phyloP scores from a whole-genome alignment of 225 moss, liverwort and hornwort species.

The Antitrichia curtipendula region DNA sequence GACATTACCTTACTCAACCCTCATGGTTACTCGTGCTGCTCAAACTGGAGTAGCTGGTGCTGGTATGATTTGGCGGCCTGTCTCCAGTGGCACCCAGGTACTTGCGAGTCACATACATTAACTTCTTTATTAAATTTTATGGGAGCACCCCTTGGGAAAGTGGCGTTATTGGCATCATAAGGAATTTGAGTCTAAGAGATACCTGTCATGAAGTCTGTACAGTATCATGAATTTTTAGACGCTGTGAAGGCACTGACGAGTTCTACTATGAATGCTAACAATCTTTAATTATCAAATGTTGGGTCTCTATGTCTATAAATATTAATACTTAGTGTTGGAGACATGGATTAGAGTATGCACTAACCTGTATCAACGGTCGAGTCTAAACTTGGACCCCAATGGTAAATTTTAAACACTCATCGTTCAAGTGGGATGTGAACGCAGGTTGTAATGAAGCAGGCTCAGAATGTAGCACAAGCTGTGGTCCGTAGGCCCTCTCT shows the following conservation, averaged over 20 bases:
- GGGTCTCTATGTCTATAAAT: neutral
- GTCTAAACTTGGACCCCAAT: neutral
- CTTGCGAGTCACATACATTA: neutral
- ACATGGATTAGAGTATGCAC: neutral
- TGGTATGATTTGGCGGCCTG: conserved; percentile 95
- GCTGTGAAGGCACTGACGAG: neutral
- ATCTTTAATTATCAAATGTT: neutral
- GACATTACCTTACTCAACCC: conserved; percentile 38
- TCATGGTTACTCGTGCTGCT: conserved; percentile 65
- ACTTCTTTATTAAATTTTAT: neutral
- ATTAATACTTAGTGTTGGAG: neutral
- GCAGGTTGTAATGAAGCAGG: conserved; percentile 89
- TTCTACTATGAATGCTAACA: neutral
- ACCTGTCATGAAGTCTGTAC: neutral
- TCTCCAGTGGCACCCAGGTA: conserved; percentile 90
- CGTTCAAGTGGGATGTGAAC: neutral
- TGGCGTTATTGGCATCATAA: neutral
- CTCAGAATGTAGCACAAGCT: conserved; percentile 83
- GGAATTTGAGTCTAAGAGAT: neutral
- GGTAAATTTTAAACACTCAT: neutral
- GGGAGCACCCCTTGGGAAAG: neutral
- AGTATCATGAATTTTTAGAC: neutral
- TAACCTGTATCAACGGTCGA: neutral
- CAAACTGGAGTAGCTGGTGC: conserved; percentile 80
- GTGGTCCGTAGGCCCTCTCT: conserved; percentile 75